Percentiles rank a stretch among this genome's conserved stretches.
Evolutionary conservation across 2,329 filamentous ascomycete species (phyloP).

Genomic region (Aspergillus pseudonomiae): DNA sequence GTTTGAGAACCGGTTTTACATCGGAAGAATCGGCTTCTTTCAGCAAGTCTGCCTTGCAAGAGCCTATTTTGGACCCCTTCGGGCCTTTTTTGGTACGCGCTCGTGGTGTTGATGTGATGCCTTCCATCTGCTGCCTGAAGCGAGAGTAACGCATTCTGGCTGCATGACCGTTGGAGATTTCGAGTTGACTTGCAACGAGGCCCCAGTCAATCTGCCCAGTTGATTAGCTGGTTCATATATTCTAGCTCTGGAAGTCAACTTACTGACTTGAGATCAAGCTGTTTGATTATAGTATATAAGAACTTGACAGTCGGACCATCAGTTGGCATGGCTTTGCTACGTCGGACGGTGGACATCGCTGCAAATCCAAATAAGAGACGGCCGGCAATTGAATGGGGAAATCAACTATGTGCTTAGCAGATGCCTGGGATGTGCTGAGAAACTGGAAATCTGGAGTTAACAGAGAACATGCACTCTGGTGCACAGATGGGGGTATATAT

Average conservation of each 20-base stretch:
- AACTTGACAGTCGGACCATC: slow-evolving; percentile 56
- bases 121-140: slow-evolving; percentile 58
- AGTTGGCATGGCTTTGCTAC: slow-evolving; percentile 49
- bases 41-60: slow-evolving; percentile 18
- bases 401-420: neutral
- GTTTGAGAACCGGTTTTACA: slow-evolving; percentile 19
- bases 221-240: neutral
- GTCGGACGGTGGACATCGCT: slow-evolving; percentile 39
- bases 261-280: slow-evolving; percentile 57
- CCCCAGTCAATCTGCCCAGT: slow-evolving; percentile 57
- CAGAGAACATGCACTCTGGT: slow-evolving; percentile 15
- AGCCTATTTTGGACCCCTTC: slow-evolving; percentile 25
- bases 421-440: neutral
- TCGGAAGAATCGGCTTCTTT: slow-evolving; percentile 13
- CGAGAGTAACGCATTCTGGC: slow-evolving; percentile 61
- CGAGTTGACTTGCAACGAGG: slow-evolving; percentile 51
- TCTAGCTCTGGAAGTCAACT: slow-evolving; percentile 14
- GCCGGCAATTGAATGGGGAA: neutral
- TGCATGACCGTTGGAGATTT: slow-evolving; percentile 60
- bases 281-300: slow-evolving; percentile 59
- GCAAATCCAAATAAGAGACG: neutral
- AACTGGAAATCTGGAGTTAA: slow-evolving; percentile 9
- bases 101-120: slow-evolving; percentile 31
- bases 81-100: slow-evolving; percentile 29
- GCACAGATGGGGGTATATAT: slow-evolving; percentile 21